These are phyloP conservation scores for Ilex aquifolium DNA, from an alignment of 257 asterid genomes.

Conservation along the genomic window DNA sequence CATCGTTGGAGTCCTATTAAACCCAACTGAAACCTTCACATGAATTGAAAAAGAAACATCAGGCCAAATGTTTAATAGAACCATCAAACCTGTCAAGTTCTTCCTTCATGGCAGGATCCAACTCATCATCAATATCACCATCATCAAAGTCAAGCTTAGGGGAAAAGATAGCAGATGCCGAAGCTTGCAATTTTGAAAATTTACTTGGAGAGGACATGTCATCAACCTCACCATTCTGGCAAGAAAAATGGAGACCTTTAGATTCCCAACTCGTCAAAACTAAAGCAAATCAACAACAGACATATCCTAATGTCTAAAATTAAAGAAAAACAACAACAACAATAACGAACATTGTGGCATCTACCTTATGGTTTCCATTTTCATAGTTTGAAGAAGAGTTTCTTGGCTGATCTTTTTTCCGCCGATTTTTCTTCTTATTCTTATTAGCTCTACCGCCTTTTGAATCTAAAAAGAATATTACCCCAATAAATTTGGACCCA, in stretches of 20 bases:
- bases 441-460: constrained; percentile 30
- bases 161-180: constrained; percentile 23
- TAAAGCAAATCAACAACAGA: neutral
- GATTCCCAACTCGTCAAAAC: constrained; percentile 20
- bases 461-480: constrained; percentile 19
- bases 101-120: constrained; percentile 47
- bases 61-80: neutral
- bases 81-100: constrained; percentile 35
- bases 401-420: constrained; percentile 25
- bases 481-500: too few species aligned
- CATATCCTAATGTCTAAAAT: neutral
- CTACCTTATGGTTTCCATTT: constrained; percentile 23
- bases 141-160: constrained; percentile 35
- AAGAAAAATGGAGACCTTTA: constrained; percentile 18
- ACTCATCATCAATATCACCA: constrained; percentile 35
- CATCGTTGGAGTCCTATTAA: too few species aligned
- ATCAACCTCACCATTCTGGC: constrained; percentile 11
- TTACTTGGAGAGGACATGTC: constrained; percentile 23
- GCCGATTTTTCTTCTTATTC: constrained; percentile 35
- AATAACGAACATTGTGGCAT: constrained; percentile 11
- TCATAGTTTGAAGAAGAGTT: constrained; percentile 18
- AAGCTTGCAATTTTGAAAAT: constrained; percentile 14
- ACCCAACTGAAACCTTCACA: too few species aligned
- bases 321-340: neutral
- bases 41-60: neutral